Conservation (phyloP, 331 rosid genomes). For the Ulmus americana region DNA sequence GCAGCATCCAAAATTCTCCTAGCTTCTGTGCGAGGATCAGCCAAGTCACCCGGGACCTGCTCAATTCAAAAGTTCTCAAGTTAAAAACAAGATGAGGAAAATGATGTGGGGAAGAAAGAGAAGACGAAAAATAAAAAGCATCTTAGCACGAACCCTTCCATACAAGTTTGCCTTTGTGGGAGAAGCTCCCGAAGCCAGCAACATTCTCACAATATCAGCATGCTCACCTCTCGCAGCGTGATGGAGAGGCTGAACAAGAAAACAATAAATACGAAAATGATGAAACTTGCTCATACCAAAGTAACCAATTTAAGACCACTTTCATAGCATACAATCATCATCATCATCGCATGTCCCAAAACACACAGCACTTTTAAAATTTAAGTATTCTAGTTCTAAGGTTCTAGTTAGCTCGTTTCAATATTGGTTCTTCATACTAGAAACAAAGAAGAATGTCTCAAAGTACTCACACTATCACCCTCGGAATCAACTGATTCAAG, state of each 20-base stretch:
- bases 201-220: conserved; percentile 45
- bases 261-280: conserved; percentile 9
- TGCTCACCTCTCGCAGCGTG: conserved; percentile 92
- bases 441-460: not conserved
- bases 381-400: no score
- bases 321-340: not conserved
- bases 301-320: not conserved
- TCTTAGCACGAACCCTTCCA: conserved; percentile 51
- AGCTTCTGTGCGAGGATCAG: conserved; percentile 64
- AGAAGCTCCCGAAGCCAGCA: conserved; percentile 63
- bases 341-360: no score
- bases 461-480: conserved; percentile 80
- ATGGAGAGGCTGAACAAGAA: conserved; percentile 71
- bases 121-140: not conserved
- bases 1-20: conserved; percentile 56
- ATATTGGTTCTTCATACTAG: not conserved
- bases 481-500: conserved; percentile 76
- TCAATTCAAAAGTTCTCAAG: not conserved
- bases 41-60: conserved; percentile 66
- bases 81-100: conserved; percentile 17
- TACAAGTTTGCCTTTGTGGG: conserved; percentile 48
- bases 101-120: not conserved
- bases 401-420: not conserved
- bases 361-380: not conserved
- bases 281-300: not conserved